These are phyloP conservation scores for Paramyrothecium roridum DNA, from an alignment of 2,329 filamentous ascomycete species.

Conservation along the genomic window DNA sequence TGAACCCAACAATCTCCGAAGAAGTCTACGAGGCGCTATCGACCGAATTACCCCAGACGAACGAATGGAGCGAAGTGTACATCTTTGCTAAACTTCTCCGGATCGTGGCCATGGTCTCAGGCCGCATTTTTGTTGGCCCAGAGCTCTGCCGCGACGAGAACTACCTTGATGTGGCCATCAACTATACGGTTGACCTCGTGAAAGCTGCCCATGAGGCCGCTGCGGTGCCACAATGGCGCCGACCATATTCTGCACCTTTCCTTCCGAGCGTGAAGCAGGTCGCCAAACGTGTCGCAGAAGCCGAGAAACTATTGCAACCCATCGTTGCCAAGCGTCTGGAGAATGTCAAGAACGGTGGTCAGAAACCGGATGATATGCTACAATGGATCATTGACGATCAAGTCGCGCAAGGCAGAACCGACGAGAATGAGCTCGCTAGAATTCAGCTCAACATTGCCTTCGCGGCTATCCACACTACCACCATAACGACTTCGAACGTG, in stretches of 20 bases:
- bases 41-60: conserved; percentile 28
- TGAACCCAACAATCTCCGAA: conserved; percentile 34
- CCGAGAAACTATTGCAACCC: conserved; percentile 30
- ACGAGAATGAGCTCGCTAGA: conserved; percentile 32
- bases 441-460: conserved; percentile 42
- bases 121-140: conserved; percentile 43
- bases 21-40: conserved; percentile 31
- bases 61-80: conserved; percentile 37
- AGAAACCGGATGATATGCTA: conserved; percentile 42
- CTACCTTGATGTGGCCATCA: conserved; percentile 43
- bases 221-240: conserved; percentile 23
- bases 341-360: conserved; percentile 2
- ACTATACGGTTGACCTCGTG: conserved; percentile 42
- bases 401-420: conserved; percentile 25
- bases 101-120: conserved; percentile 43
- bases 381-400: conserved; percentile 42
- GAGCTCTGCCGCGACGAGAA: conserved; percentile 41
- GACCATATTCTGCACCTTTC: conserved; percentile 25
- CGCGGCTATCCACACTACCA: conserved; percentile 51
- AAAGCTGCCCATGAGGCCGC: conserved; percentile 26
- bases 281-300: conserved; percentile 23
- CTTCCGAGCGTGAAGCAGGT: conserved; percentile 32
- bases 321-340: conserved; percentile 26
- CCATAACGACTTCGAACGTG: conserved; percentile 40
- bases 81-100: conserved; percentile 37